Base-by-base conservation (phyloP, 768 basidiomycete species). In the Rhodocollybia butyracea region DNA sequence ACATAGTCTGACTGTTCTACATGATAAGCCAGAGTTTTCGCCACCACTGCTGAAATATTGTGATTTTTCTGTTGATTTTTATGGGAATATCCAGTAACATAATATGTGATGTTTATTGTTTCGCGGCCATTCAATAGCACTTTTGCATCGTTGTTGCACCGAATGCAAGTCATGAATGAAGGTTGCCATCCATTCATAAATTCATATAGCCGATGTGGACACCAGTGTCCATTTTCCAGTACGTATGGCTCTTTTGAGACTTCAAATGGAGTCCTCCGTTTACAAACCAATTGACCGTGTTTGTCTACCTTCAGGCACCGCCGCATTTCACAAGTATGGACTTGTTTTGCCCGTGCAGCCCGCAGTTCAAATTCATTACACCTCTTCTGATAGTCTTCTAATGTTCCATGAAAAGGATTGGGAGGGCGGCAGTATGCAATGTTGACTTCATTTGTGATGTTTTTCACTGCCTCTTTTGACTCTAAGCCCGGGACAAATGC, bases 81-180 rank as follows among this genome's bases (percentile, higher is more conserved):
- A 0, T 71, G 65, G 0, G 68, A 60, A 53, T 80, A 80, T 0
- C 53, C 59, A 0, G 73, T 70, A 1, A 73, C 64, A 43, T 82
- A 82, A 47, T 61, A 75, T 0, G 68, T 61, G 0, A 75, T 56
- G 3, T 67, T 61, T 24, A 62, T 66, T 0, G 74, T 77, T 0
- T 74, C 71, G 0, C 5, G 21, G 0, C 68, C 71, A 50, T 69
- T 70, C 3, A 67, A 64, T 0, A 80, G 51, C 0, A 78, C 47
- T 48, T 80, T 78, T 3, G 62, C 46, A 56, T 80, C 72, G 34
- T 75, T 66, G 59, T 80, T 81, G 54, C 61, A 63, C 0, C 65
- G 51, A 0, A 65, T 7, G 10, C 57, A 51, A 2, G 61, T 30
- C 4, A 70, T 10, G 0, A 78, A 15, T 0, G 54, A 26, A 0